A percentile compares a stretch with the other conserved stretches of the same genome.
Evolutionary conservation across 305 asterid species (phyloP).

Genomic region (Salvia sclarea): DNA sequence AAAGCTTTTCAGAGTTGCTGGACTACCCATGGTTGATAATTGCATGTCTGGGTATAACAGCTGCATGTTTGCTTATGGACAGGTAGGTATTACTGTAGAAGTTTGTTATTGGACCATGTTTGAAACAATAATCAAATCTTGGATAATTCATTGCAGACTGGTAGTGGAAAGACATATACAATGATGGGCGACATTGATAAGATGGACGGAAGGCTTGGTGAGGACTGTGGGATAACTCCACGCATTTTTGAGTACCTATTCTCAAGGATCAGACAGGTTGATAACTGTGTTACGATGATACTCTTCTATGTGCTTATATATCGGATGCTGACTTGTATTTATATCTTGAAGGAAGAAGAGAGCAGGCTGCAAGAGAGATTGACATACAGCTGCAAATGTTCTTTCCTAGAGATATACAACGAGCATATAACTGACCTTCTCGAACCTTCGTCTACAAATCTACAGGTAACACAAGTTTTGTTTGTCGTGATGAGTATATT

Average conservation of each 20-base stretch:
- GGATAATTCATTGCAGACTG: conserved; percentile 55
- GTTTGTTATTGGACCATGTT: conserved; percentile 17
- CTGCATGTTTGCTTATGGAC: conserved; percentile 95
- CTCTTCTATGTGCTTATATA: background rate
- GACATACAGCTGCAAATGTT: conserved; percentile 80
- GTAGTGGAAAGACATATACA: conserved; percentile 88
- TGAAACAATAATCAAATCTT: conserved; percentile 9
- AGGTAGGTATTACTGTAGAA: conserved; percentile 41
- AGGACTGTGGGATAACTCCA: conserved; percentile 75
- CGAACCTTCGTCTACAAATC: conserved; percentile 77
- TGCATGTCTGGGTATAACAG: conserved; percentile 92
- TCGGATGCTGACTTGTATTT: conserved; percentile 26
- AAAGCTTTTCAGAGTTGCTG: conserved; percentile 71
- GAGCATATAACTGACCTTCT: conserved; percentile 93
- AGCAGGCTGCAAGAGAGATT: conserved; percentile 60
- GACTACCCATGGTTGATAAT: conserved; percentile 88
- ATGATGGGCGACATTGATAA: conserved; percentile 81
- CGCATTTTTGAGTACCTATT: conserved; percentile 75
- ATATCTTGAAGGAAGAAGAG: conserved; percentile 67
- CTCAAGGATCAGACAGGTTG: conserved; percentile 72
- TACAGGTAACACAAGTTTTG: conserved; percentile 49
- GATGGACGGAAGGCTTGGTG: conserved; percentile 53
- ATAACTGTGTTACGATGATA: background rate
- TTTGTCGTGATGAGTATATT: conserved; percentile 12
- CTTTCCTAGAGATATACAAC: conserved; percentile 83